phyloP scores from a whole-genome alignment of 139 green algal species.

The Chlamydomonas urium region DNA sequence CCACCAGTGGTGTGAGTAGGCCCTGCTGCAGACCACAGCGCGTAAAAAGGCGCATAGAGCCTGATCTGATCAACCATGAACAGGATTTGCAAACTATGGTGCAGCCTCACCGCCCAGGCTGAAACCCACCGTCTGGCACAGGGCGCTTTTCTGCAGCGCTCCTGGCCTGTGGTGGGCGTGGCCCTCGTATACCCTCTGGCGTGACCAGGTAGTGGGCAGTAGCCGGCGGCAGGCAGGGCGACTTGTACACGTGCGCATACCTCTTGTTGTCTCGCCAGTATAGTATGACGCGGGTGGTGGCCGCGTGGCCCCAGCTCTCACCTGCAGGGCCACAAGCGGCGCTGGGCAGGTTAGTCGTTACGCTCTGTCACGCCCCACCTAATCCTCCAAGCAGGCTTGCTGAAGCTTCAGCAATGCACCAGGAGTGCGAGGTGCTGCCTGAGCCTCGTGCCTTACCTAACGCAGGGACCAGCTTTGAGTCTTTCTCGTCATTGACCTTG shows the following conservation, averaged over 20 bases:
- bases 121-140: no score
- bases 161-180: background rate
- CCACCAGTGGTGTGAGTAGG: no score
- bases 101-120: no score
- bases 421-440: background rate
- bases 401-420: background rate
- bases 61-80: no score
- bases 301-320: slow-evolving; percentile 81
- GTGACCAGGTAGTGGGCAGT: slow-evolving; percentile 60
- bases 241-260: slow-evolving; percentile 75
- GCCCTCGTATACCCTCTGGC: slow-evolving; percentile 50
- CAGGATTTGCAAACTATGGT: no score
- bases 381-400: background rate
- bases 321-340: slow-evolving; percentile 29
- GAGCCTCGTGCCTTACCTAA: slow-evolving; percentile 32
- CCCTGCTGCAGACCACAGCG: no score
- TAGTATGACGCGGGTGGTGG: slow-evolving; percentile 76
- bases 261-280: slow-evolving; percentile 60
- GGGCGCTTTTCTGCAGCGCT: background rate
- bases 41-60: no score
- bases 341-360: background rate
- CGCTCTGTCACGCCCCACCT: background rate
- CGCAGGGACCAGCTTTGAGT: slow-evolving; percentile 55
- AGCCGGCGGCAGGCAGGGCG: slow-evolving; percentile 47
- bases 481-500: slow-evolving; percentile 43